Evolutionary conservation across 306 rosid species (phyloP).

Genomic region (Lithocarpus polystachyus): DNA sequence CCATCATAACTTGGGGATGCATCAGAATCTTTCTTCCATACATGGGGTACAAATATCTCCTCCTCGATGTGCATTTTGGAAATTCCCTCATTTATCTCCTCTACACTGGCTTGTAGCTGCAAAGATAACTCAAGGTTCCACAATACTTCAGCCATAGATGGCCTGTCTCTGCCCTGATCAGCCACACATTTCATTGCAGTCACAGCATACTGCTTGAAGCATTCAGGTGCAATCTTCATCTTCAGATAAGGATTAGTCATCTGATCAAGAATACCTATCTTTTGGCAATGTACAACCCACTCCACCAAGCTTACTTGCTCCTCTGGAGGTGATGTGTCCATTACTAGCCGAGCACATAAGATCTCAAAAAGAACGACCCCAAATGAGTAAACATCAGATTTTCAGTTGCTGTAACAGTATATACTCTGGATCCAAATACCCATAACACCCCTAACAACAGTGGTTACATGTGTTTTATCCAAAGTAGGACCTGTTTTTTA

Average conservation of each 20-base stretch:
- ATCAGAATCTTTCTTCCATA: too few relatives aligned
- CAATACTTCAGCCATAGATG: too few relatives aligned
- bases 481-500: too few relatives aligned
- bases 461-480: not conserved
- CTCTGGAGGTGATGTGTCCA: slow-evolving; percentile 43
- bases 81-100: too few relatives aligned
- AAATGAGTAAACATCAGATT: slow-evolving; percentile 50
- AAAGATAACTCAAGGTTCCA: not conserved
- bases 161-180: slow-evolving; percentile 42
- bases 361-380: slow-evolving; percentile 57
- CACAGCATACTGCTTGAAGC: slow-evolving; percentile 42
- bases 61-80: too few relatives aligned
- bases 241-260: too few relatives aligned
- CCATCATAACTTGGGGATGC: too few relatives aligned
- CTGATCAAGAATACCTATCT: slow-evolving; percentile 40
- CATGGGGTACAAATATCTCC: too few relatives aligned
- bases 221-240: slow-evolving; percentile 27
- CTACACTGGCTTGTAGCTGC: too few relatives aligned
- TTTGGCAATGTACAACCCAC: slow-evolving; percentile 57
- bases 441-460: slow-evolving; percentile 54
- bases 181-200: slow-evolving; percentile 56
- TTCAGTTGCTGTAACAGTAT: slow-evolving; percentile 43
- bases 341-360: slow-evolving; percentile 50
- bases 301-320: slow-evolving; percentile 56
- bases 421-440: slow-evolving; percentile 53